Conservation (phyloP, 2,329 filamentous ascomycete genomes). For the Aspergillus tanneri region DNA sequence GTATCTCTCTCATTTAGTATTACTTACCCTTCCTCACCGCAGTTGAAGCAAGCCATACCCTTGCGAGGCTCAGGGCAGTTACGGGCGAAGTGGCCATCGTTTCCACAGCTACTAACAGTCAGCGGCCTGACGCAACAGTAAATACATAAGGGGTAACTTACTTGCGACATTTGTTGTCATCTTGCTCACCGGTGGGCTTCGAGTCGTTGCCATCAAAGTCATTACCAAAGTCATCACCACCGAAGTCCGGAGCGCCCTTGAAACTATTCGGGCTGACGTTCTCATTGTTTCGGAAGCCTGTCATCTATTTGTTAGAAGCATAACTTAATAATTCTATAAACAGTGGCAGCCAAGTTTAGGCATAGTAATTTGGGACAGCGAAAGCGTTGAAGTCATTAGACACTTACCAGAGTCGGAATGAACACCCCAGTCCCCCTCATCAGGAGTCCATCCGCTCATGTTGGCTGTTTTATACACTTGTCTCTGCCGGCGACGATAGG, state of each 20-base stretch:
- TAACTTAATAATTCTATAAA: too few species aligned
- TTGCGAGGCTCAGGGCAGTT: slow-evolving; percentile 47
- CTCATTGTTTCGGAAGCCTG: slow-evolving; percentile 18
- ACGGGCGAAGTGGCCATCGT: slow-evolving; percentile 39
- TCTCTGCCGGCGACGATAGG: background rate
- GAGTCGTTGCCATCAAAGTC: slow-evolving; percentile 9
- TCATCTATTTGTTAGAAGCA: background rate
- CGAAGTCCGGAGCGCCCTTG: slow-evolving; percentile 2
- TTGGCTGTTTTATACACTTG: slow-evolving; percentile 2
- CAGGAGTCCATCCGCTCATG: slow-evolving; percentile 7
- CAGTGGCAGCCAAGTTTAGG: too few species aligned
- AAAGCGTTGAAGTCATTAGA: too few species aligned
- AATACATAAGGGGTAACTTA: slow-evolving; percentile 23
- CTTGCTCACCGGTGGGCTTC: slow-evolving; percentile 5
- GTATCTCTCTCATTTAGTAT: background rate
- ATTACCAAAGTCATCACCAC: background rate
- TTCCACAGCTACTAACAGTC: slow-evolving; percentile 34
- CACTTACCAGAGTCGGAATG: slow-evolving; percentile 4
- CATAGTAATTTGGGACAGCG: too few species aligned
- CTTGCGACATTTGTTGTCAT: slow-evolving; percentile 38
- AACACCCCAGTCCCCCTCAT: slow-evolving; percentile 5
- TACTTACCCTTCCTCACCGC: slow-evolving; percentile 35
- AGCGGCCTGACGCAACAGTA: slow-evolving; percentile 6
- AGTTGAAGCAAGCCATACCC: slow-evolving; percentile 46
- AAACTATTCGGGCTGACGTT: slow-evolving; percentile 15